A percentile compares a stretch with the other conserved stretches of the same genome.
Evolutionary conservation across 2,329 filamentous ascomycete species (phyloP).

Genomic region (Plenodomus tracheiphilus): DNA sequence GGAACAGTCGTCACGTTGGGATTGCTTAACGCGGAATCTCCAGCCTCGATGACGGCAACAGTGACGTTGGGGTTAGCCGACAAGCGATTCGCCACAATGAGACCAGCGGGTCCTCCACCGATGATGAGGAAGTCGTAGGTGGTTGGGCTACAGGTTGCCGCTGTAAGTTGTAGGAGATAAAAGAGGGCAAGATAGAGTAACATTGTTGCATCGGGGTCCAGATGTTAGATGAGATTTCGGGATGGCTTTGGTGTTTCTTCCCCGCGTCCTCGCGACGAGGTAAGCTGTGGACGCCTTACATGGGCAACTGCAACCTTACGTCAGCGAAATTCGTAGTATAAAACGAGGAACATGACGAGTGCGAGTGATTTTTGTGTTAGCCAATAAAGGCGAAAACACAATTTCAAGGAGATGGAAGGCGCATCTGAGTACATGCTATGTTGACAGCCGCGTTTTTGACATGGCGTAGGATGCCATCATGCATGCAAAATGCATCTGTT

Average conservation of each 20-base stretch:
- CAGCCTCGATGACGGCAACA: slow-evolving; percentile 41
- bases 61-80: slow-evolving; percentile 22
- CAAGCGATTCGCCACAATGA: slow-evolving; percentile 35
- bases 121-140: slow-evolving; percentile 41
- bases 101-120: slow-evolving; percentile 39
- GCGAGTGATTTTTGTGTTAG: too few relatives aligned
- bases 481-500: too few relatives aligned
- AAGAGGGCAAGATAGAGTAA: background rate
- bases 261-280: background rate
- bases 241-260: background rate
- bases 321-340: background rate
- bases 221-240: background rate
- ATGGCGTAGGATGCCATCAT: too few relatives aligned
- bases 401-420: too few relatives aligned
- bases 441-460: too few relatives aligned
- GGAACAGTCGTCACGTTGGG: slow-evolving; percentile 33
- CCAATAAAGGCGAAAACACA: too few relatives aligned
- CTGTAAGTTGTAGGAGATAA: background rate
- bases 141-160: slow-evolving; percentile 10
- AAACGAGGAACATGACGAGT: too few relatives aligned
- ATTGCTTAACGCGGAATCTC: slow-evolving; percentile 34
- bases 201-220: background rate
- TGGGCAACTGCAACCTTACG: background rate
- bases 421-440: too few relatives aligned
- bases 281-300: background rate